Evolutionary conservation across 2,329 filamentous ascomycete species (phyloP).

Genomic region (Hypoxylon sp.): DNA sequence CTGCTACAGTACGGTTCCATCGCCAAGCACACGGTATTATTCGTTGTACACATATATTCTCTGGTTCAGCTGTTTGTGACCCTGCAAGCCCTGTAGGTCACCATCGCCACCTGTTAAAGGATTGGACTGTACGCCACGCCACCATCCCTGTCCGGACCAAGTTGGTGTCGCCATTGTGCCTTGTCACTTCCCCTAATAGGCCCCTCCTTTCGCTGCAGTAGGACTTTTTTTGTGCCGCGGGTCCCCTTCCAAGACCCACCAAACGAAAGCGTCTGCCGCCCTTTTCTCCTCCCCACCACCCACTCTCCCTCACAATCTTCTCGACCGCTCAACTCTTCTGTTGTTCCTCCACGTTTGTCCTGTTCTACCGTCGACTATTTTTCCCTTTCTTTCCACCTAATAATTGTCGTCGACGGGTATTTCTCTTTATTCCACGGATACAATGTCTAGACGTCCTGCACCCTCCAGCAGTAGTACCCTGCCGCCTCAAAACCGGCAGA

Average conservation of each 20-base stretch:
- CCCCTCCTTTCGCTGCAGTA: constrained; percentile 44
- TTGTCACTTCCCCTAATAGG: constrained; percentile 48
- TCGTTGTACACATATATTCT: constrained; percentile 17
- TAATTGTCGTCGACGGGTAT: constrained; percentile 46
- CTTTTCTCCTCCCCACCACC: constrained; percentile 54
- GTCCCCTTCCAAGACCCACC: constrained; percentile 36
- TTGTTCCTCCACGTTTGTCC: constrained; percentile 43
- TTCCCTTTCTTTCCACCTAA: constrained; percentile 19
- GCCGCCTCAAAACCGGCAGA: constrained; percentile 68
- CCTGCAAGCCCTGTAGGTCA: constrained; percentile 46
- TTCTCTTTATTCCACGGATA: constrained; percentile 38
- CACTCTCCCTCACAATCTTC: constrained; percentile 46
- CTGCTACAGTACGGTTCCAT: constrained; percentile 36
- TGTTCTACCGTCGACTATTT: constrained; percentile 37
- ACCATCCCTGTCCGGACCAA: constrained; percentile 51
- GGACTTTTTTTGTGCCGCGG: constrained; percentile 50
- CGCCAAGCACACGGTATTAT: constrained; percentile 38
- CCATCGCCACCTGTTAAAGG: constrained; percentile 45
- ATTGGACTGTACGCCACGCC: constrained; percentile 45
- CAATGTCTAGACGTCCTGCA: constrained; percentile 58
- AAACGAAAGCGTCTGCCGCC: constrained; percentile 47
- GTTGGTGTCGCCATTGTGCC: constrained; percentile 53
- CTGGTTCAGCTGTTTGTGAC: constrained; percentile 44
- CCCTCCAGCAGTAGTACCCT: constrained; percentile 57
- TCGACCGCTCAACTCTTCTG: constrained; percentile 48